Evolutionary conservation across 2,329 filamentous ascomycete genomes (phyloP).

Genomic region (Macrophomina phaseolina): DNA sequence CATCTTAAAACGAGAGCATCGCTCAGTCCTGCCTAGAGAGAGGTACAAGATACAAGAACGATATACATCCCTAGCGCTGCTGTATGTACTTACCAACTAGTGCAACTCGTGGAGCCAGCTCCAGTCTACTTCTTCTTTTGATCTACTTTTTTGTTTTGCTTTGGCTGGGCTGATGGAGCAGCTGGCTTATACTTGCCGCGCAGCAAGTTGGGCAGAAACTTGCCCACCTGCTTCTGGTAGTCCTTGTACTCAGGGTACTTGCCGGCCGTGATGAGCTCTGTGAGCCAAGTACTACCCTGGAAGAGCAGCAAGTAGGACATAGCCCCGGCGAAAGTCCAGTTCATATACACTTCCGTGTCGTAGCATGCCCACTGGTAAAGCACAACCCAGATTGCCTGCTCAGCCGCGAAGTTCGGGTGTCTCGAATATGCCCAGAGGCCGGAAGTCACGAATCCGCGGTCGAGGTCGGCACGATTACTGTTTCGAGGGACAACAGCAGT

Average conservation of each 20-base stretch:
- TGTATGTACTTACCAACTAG: too few species aligned
- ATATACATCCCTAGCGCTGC: too few species aligned
- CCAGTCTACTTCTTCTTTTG: not conserved
- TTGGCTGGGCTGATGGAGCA: not conserved
- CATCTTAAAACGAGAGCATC: too few species aligned
- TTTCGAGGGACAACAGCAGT: slow-evolving; percentile 71
- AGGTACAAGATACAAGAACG: too few species aligned
- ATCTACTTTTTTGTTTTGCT: not conserved
- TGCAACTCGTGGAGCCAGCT: not conserved
- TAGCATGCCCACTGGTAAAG: slow-evolving; percentile 89
- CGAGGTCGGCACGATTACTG: slow-evolving; percentile 75
- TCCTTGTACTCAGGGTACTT: slow-evolving; percentile 90
- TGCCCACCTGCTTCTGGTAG: slow-evolving; percentile 83
- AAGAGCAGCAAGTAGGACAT: slow-evolving; percentile 78
- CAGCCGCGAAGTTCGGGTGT: slow-evolving; percentile 93
- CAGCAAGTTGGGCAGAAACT: slow-evolving; percentile 69
- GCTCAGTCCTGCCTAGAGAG: too few species aligned
- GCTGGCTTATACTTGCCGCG: slow-evolving; percentile 6
- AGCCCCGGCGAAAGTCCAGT: slow-evolving; percentile 78
- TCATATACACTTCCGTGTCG: slow-evolving; percentile 71
- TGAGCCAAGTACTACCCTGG: slow-evolving; percentile 86
- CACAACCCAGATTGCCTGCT: slow-evolving; percentile 87
- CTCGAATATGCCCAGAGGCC: slow-evolving; percentile 88
- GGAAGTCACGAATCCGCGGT: slow-evolving; percentile 84
- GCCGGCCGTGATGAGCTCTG: slow-evolving; percentile 75